Conservation (phyloP, 2,329 filamentous ascomycete species). For the Graphiopsis chlorocephala region DNA sequence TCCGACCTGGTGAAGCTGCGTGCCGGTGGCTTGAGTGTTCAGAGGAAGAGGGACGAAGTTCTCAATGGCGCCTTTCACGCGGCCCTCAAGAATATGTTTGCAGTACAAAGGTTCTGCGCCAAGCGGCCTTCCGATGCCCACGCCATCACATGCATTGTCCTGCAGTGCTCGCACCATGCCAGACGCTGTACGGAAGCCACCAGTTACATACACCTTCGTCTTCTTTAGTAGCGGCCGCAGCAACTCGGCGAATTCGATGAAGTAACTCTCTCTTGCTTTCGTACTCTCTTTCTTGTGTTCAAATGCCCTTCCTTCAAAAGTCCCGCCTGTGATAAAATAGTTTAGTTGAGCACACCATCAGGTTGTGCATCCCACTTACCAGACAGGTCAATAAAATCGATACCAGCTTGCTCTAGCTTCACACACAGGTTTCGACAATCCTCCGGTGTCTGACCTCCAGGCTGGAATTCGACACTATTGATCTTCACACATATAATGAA, state of each 20-base stretch:
- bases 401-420: slow-evolving; percentile 23
- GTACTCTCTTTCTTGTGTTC: slow-evolving; percentile 32
- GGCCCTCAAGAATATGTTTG: slow-evolving; percentile 30
- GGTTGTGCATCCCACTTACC: slow-evolving; percentile 17
- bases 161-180: slow-evolving; percentile 30
- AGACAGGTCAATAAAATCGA: slow-evolving; percentile 30
- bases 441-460: slow-evolving; percentile 27
- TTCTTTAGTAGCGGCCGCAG: slow-evolving; percentile 30
- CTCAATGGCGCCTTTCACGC: slow-evolving; percentile 29
- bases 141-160: slow-evolving; percentile 26
- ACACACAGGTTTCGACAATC: slow-evolving; percentile 29
- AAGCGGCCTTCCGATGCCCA: slow-evolving; percentile 31
- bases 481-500: slow-evolving; percentile 34
- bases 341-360: not conserved
- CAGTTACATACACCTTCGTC: slow-evolving; percentile 33
- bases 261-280: slow-evolving; percentile 29
- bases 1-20: slow-evolving; percentile 32
- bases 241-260: slow-evolving; percentile 33
- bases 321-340: slow-evolving; percentile 46
- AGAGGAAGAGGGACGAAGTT: slow-evolving; percentile 31
- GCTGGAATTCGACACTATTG: slow-evolving; percentile 33
- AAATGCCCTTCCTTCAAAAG: slow-evolving; percentile 43
- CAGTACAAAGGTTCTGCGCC: slow-evolving; percentile 32
- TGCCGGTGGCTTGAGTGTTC: slow-evolving; percentile 32
- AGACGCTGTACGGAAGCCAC: slow-evolving; percentile 31